phyloP scores from a whole-genome alignment of 768 basidiomycete genomes.

The Thelephora ganbajun region DNA sequence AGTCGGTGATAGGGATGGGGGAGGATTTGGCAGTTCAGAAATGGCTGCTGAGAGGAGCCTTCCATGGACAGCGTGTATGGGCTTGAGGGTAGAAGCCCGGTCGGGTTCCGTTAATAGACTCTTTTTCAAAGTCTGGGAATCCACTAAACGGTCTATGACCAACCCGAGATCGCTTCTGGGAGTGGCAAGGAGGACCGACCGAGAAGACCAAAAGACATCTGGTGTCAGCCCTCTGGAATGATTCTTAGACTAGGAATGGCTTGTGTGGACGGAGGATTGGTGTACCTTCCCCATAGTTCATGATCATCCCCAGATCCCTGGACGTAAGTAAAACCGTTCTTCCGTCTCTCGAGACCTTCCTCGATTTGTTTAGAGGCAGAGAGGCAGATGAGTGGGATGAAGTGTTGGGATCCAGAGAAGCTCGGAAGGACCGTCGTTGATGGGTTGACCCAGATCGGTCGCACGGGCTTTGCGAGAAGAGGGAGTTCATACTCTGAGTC shows the following conservation, averaged over 20 bases:
- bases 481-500: constrained; percentile 61
- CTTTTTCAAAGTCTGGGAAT: too few species aligned
- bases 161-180: constrained; percentile 34
- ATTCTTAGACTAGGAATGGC: not conserved
- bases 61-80: constrained; percentile 24
- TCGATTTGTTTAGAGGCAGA: constrained; percentile 68
- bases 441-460: constrained; percentile 84
- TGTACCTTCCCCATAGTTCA: constrained; percentile 75
- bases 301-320: constrained; percentile 95
- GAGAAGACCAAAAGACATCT: constrained; percentile 51
- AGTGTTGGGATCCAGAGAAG: constrained; percentile 13
- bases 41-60: constrained; percentile 26
- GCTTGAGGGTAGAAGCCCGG: constrained; percentile 9
- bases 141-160: constrained; percentile 18
- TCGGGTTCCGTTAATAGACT: too few species aligned
- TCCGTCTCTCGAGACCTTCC: constrained; percentile 45
- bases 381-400: constrained; percentile 67
- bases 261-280: constrained; percentile 7
- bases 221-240: constrained; percentile 59
- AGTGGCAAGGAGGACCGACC: constrained; percentile 30
- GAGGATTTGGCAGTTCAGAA: constrained; percentile 12
- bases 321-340: constrained; percentile 69
- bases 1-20: not conserved
- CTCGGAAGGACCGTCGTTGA: constrained; percentile 38
- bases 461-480: constrained; percentile 44